Base-by-base conservation (phyloP, 2,329 filamentous ascomycete species). In the Trichoderma harzianum region DNA sequence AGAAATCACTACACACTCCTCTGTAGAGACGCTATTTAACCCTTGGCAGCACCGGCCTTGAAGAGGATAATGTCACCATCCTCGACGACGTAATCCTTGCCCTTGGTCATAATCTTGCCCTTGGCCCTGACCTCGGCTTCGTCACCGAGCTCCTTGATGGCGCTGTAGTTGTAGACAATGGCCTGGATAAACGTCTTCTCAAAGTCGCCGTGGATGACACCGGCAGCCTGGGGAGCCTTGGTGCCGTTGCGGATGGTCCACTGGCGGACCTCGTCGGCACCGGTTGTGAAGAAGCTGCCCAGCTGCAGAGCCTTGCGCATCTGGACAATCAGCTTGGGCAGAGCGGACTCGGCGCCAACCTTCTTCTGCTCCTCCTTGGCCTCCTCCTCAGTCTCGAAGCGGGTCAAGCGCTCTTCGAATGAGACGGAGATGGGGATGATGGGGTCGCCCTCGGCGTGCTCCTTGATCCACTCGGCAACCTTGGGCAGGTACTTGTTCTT, bases 181-280 rank as follows among this genome's bases (percentile, higher is more conserved):
- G 88, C 92, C 85, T 99, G 97, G 78, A 99, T 99, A 81, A 99
- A 99, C 0, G 97, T 99, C 91, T 99, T 99, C 84, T 99, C 96
- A 76, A 99, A 98, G 82, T 99, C 96, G 76, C 92, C 93, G 85
- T 99, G 96, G 77, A 99, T 99, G 74, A 99, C 96, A 87, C 96
- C 96, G 47, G 96, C 96, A 61, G 96, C 96, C 80, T 97, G 93
- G 21, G 96, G 96, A n/a, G 96, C 96, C 87, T 99, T 99, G 80
- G 92, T 97, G 77, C 94, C 95, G 79, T 93, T 95, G 72, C 96
- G 91, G 80, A 99, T 94, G 30, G 96, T 99, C 97, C 96, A 99
- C 85, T 99, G 96, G 78, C 96, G 90, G 75, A 99, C 96, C 85
- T 99, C 96, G 80, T 99, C 97, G 28, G 94, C 84, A 78, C 96